Conservation (phyloP, 805 yeast genomes). For the Spathaspora sp. region DNA sequence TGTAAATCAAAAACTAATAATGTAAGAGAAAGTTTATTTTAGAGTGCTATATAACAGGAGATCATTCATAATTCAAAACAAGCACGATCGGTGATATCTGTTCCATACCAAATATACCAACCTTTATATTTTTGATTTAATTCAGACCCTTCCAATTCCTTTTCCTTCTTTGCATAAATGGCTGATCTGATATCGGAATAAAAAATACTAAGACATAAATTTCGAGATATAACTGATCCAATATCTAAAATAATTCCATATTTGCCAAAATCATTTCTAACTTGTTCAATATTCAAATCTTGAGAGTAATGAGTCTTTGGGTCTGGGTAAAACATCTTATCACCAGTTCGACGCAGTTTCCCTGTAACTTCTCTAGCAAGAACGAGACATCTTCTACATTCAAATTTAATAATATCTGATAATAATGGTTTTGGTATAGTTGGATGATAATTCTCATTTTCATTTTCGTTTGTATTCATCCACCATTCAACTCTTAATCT, state of each 20-base stretch:
- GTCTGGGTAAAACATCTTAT: conserved; percentile 35
- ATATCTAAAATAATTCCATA: conserved; percentile 64
- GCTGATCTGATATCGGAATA: conserved; percentile 60
- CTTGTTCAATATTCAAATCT: conserved; percentile 42
- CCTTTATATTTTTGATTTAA: conserved; percentile 45
- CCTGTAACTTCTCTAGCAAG: conserved; percentile 23
- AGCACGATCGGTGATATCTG: conserved; percentile 61
- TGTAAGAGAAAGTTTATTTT: no score
- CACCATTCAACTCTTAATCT: conserved; percentile 50
- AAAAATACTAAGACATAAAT: conserved; percentile 57
- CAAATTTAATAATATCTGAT: conserved; percentile 33
- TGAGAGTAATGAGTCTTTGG: conserved; percentile 38
- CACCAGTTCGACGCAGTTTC: conserved; percentile 20
- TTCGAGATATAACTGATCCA: conserved; percentile 64
- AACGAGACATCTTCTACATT: conserved; percentile 56
- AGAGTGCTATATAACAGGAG: no score
- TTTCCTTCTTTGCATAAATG: conserved; percentile 50
- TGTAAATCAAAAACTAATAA: no score
- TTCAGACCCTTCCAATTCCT: conserved; percentile 25
- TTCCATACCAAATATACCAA: conserved; percentile 67
- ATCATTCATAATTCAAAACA: conserved; percentile 24
- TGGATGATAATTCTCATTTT: conserved; percentile 10
- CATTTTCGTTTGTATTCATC: conserved; percentile 22
- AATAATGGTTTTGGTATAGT: conserved; percentile 18
- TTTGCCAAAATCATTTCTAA: conserved; percentile 46